A percentile compares a stretch with the other conserved stretches of the same genome.
These are phyloP conservation scores for Ascosphaera acerosa DNA, from an alignment of 2,329 filamentous ascomycete genomes.

Conservation along the genomic window DNA sequence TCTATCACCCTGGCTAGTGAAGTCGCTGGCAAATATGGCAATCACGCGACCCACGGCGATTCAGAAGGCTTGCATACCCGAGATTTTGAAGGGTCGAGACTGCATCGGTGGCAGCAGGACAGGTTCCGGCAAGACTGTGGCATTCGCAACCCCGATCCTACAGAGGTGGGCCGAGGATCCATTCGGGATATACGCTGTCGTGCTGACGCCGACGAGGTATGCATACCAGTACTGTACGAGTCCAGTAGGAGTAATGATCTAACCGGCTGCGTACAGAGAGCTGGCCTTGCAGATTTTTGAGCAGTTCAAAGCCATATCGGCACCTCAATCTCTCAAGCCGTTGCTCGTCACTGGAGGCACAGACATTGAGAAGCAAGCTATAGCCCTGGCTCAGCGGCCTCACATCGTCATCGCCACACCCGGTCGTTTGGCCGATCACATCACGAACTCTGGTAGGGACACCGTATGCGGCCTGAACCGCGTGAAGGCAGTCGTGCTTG, in stretches of 20 bases:
- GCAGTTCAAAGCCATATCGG: conserved; percentile 80
- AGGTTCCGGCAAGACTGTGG: conserved; percentile 90
- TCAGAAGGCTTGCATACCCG: conserved; percentile 76
- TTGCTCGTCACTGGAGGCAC: conserved; percentile 77
- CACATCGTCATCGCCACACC: conserved; percentile 91
- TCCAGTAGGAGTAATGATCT: conserved; percentile 1
- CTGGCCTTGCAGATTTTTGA: conserved; percentile 90
- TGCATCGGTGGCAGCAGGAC: conserved; percentile 89
- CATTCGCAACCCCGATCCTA: conserved; percentile 81
- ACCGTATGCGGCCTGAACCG: conserved; percentile 60
- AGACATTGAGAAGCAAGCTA: conserved; percentile 78
- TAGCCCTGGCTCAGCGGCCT: conserved; percentile 54
- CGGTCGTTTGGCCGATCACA: conserved; percentile 78
- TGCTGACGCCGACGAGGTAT: conserved; percentile 66
- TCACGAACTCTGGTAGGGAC: conserved; percentile 72
- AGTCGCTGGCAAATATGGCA: conserved; percentile 49
- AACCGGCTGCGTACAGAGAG: conserved; percentile 44
- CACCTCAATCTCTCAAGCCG: conserved; percentile 65
- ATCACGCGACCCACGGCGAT: conserved; percentile 80
- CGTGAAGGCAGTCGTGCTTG: conserved; percentile 67
- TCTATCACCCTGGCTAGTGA: conserved; percentile 68
- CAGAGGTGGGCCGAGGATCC: conserved; percentile 88
- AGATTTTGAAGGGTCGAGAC: conserved; percentile 73
- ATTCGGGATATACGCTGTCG: conserved; percentile 65
- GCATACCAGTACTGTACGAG: conserved; percentile 4